These are phyloP conservation scores for Fusarium anthophilum DNA, from an alignment of 2,329 filamentous ascomycete species.

Conservation along the genomic window DNA sequence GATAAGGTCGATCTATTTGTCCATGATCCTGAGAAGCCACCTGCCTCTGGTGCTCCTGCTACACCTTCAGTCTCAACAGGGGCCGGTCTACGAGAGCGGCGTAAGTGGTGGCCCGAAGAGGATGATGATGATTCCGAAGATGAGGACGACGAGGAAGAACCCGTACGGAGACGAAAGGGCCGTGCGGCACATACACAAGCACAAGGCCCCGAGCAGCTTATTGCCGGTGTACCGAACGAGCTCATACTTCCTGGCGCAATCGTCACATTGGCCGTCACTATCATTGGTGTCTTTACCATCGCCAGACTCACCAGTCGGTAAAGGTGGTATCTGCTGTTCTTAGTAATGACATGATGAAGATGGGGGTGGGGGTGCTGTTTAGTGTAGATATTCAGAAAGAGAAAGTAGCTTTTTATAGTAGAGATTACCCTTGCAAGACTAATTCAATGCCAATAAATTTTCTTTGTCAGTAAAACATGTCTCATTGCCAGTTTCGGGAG, in stretches of 20 bases:
- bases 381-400: slow-evolving; percentile 48
- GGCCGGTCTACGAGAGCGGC: slow-evolving; percentile 60
- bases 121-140: slow-evolving; percentile 63
- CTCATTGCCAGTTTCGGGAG: neutral
- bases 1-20: slow-evolving; percentile 99
- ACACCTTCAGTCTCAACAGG: slow-evolving; percentile 61
- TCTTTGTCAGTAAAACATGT: slow-evolving; percentile 21
- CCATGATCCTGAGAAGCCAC: slow-evolving; percentile 91
- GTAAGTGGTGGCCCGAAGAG: slow-evolving; percentile 68
- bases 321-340: slow-evolving; percentile 33
- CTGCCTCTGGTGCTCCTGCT: slow-evolving; percentile 65
- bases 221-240: slow-evolving; percentile 93
- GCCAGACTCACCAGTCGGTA: slow-evolving; percentile 71
- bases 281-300: slow-evolving; percentile 91
- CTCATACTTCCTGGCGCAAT: slow-evolving; percentile 92
- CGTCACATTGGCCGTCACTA: slow-evolving; percentile 92
- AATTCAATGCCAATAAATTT: slow-evolving; percentile 30
- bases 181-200: slow-evolving; percentile 56
- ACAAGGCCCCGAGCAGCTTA: slow-evolving; percentile 76
- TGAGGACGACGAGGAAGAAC: slow-evolving; percentile 62
- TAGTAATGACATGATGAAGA: slow-evolving; percentile 51
- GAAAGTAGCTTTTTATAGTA: slow-evolving; percentile 41
- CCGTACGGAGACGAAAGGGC: slow-evolving; percentile 55
- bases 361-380: slow-evolving; percentile 28
- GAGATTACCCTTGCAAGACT: slow-evolving; percentile 41